Conservation (phyloP, 495 filamentous ascomycete species). For the Arthonia radiata region DNA sequence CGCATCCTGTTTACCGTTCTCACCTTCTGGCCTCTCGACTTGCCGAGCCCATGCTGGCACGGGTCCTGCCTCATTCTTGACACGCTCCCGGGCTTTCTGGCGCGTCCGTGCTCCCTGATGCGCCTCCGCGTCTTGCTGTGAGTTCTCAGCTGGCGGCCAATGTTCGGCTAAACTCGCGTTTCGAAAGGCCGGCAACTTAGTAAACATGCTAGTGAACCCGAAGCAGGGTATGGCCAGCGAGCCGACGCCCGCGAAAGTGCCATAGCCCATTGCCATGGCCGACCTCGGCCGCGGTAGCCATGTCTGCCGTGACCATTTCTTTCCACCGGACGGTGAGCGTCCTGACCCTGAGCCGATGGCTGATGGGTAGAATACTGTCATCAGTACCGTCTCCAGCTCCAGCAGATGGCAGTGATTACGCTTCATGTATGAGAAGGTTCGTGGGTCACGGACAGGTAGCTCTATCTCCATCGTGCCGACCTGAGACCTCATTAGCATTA, state of each 20-base stretch:
- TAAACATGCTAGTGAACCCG: constrained; percentile 25
- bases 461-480: constrained; percentile 19
- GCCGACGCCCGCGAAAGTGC: constrained; percentile 22
- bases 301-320: constrained; percentile 20
- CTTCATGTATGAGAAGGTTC: constrained; percentile 15
- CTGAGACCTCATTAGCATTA: constrained; percentile 1
- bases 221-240: constrained; percentile 20
- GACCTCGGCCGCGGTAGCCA: constrained; percentile 27
- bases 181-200: constrained; percentile 29
- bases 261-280: constrained; percentile 25
- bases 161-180: constrained; percentile 21
- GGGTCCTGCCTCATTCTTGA: constrained; percentile 9
- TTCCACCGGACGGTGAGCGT: constrained; percentile 8
- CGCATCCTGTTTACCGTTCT: too few relatives aligned
- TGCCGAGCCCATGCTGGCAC: too few relatives aligned
- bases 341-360: constrained; percentile 6
- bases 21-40: too few relatives aligned
- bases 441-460: constrained; percentile 12
- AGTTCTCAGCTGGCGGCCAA: constrained; percentile 15
- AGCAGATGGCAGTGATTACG: constrained; percentile 12
- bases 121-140: too few relatives aligned
- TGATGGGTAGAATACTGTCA: constrained; percentile 16
- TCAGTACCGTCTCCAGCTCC: constrained; percentile 15
- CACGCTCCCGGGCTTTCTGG: constrained; percentile 8
- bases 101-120: too few relatives aligned